These are phyloP conservation scores for Austroboletus festivus DNA, from an alignment of 768 basidiomycete genomes.

Conservation along the genomic window DNA sequence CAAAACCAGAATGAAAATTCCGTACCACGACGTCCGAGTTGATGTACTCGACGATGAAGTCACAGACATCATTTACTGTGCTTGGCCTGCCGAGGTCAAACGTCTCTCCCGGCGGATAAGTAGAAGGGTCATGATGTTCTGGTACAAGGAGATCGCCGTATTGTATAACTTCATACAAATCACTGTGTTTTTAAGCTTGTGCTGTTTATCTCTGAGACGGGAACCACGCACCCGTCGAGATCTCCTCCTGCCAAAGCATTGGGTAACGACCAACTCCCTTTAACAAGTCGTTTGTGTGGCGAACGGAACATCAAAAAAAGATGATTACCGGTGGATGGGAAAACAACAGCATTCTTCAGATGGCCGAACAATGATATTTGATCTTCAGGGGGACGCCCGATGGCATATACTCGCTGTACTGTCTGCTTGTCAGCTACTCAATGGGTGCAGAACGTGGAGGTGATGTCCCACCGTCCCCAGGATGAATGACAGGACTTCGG, in stretches of 20 bases:
- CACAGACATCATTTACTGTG: slow-evolving; percentile 66
- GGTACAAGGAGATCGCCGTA: slow-evolving; percentile 55
- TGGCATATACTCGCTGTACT: slow-evolving; percentile 71
- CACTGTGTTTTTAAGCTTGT: slow-evolving; percentile 37
- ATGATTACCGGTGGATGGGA: slow-evolving; percentile 54
- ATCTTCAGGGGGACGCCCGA: slow-evolving; percentile 63
- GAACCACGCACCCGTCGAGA: slow-evolving; percentile 60
- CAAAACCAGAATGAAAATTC: neutral
- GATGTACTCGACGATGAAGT: slow-evolving; percentile 83
- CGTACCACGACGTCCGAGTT: slow-evolving; percentile 75
- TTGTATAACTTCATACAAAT: slow-evolving; percentile 61
- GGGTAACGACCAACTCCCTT: slow-evolving; percentile 61
- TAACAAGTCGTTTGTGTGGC: neutral
- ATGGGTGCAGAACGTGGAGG: neutral
- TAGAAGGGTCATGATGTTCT: slow-evolving; percentile 46
- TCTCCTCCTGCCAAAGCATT: slow-evolving; percentile 75
- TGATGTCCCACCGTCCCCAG: slow-evolving; percentile 59
- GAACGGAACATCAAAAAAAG: neutral
- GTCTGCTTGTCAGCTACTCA: slow-evolving; percentile 5
- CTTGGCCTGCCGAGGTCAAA: slow-evolving; percentile 44
- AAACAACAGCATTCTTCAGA: slow-evolving; percentile 69
- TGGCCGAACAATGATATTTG: slow-evolving; percentile 55
- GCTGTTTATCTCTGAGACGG: neutral
- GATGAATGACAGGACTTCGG: slow-evolving; percentile 71
- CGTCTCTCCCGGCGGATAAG: slow-evolving; percentile 42